Evolutionary conservation across 768 basidiomycete species (phyloP), one percentile per base, ranked within the genome.

Genomic region (Podaxis rugospora): DNA sequence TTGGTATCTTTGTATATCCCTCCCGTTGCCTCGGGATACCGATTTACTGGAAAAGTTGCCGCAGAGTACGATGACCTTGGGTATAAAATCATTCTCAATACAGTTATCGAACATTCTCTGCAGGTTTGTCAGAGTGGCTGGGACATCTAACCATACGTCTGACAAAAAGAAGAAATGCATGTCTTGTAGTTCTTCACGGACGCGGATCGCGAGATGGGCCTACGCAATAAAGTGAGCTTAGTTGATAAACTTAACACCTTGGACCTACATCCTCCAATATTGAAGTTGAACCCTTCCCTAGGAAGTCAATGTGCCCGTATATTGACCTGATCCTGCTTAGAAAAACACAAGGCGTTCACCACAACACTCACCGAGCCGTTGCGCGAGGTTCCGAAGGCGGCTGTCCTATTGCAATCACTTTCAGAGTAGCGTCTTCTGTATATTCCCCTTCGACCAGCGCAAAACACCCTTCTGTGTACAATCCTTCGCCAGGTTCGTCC

Each of bases 361-460:
- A 35, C 0, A 39, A 47, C 6, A 66, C 82, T 63, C 68, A 93
- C 92, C 93, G 81, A 14, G 96, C 88, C 1, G 84, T 86, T 62
- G 88, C 88, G 44, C 97, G 80, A 65, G 89, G 83, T 74, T 99
- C 97, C 68, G 95, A 96, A 10, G 97, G 97, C 1, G 97, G 97
- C 73, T 98, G 96, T 1, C 97, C 97, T 63, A 99, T 91, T 18
- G 95, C 97, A 64, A 94, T 85, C 5, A 98, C 93, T 65, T 89
- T 83, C 53, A 99, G 79, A 1, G 83, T 90, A 53, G 89, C 91
- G 32, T 98, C 94, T 62, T 95, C 89, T 0, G 92, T 98, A 70
- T 98, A 99, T 68, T 95, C 92, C 21, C 97, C 97, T 75, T 98
- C 97, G 0, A 98, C 87, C 14, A 99, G 82, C 0, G 94, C 93